Evolutionary conservation across 352 stramenopile genomes (phyloP), one percentile per base, ranked within the genome.

Genomic region (Pilasporangium apinafurcum): DNA sequence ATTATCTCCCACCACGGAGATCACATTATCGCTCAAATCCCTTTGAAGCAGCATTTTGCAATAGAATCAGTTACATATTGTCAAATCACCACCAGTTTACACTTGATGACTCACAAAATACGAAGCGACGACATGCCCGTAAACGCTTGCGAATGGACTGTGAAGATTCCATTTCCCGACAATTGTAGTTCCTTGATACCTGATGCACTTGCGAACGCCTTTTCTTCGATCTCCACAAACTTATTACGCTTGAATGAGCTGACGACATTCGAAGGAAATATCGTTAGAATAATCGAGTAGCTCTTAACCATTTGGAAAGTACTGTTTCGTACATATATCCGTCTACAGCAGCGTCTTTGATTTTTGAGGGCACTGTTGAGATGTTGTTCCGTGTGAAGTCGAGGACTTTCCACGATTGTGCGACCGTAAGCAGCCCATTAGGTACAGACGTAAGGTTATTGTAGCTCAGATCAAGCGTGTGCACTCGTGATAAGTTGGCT

Each of bases 11-110:
- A 86, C 61, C 13, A 82, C 46, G 1, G 74, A 86, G 31, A 86
- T 81, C 17, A 84, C 64, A 30, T 86, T 86, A 58, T 86, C 71
- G 31, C 68, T 78, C 42, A 86, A 52, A 49, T 84, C 72, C 21
- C 73, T 83, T 20, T 0, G 5, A 17, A 13, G 10, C 18, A 31
- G 8, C 10, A n/a, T n/a, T n/a, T n/a, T n/a, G n/a, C n/a, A 39
- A 40, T 25, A 2, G 16, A 24, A 44, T 16, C n/a, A 42, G 20
- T 8, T 21, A 14, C 47, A 13, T 28, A 27, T 8, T 17, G 22
- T 30, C 12, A 48, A 18, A 34, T 37, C 8, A 1, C 1, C 7
- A 35, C 18, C 4, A 17, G 9, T 18, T 17, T 18, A 12, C 27
- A 16, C 8, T 7, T 29, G 7, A 31, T 29, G 21, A 65, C 69